These are phyloP conservation scores for Penicillium sp. DNA, from an alignment of 2,329 filamentous ascomycete genomes.

Conservation along the genomic window DNA sequence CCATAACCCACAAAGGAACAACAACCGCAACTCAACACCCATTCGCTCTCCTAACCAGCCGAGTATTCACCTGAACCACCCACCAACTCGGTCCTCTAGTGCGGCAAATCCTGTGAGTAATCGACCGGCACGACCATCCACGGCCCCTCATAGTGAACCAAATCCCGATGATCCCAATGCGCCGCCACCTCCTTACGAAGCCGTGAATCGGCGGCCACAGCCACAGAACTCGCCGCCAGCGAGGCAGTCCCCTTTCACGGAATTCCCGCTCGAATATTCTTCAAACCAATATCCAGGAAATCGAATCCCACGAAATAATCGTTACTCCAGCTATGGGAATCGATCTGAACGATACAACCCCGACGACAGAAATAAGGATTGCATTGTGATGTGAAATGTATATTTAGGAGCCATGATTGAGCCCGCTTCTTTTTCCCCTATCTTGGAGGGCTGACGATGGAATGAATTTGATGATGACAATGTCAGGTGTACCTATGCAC, in stretches of 20 bases:
- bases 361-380: slow-evolving; percentile 36
- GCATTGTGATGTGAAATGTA: slow-evolving; percentile 41
- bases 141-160: slow-evolving; percentile 5
- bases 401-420: not conserved
- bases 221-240: slow-evolving; percentile 34
- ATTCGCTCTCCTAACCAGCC: slow-evolving; percentile 15
- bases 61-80: slow-evolving; percentile 13
- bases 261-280: not conserved
- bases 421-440: not conserved
- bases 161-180: slow-evolving; percentile 48
- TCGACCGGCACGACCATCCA: slow-evolving; percentile 2
- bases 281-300: slow-evolving; percentile 18
- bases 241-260: not conserved
- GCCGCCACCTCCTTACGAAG: slow-evolving; percentile 66
- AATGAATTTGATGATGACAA: not conserved
- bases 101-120: slow-evolving; percentile 17
- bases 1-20: not conserved
- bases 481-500: not conserved
- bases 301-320: slow-evolving; percentile 8
- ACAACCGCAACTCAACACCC: slow-evolving; percentile 7
- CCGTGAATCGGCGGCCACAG: slow-evolving; percentile 45
- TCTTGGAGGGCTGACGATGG: not conserved
- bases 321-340: slow-evolving; percentile 4
- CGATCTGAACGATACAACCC: slow-evolving; percentile 8
- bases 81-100: slow-evolving; percentile 21